Conservation (phyloP, 805 yeast species). For the Ogataea ganodermae region DNA sequence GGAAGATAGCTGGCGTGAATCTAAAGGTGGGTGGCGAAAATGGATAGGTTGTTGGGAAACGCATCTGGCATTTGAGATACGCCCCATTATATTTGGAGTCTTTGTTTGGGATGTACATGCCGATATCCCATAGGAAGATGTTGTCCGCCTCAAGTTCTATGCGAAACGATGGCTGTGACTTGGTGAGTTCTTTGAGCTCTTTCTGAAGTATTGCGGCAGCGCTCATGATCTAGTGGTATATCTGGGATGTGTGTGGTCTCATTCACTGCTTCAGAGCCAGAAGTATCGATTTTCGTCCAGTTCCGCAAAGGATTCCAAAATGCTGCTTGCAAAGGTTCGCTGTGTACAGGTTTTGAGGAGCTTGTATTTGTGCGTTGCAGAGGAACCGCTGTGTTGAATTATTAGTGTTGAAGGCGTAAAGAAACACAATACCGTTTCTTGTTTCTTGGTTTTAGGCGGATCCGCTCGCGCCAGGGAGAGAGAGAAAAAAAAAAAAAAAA, state of each 20-base stretch:
- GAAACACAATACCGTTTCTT: background rate
- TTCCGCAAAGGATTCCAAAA: background rate
- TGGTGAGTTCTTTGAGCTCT: slow-evolving; percentile 35
- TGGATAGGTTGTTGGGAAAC: slow-evolving; percentile 89
- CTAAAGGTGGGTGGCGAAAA: slow-evolving; percentile 90
- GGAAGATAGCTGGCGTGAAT: slow-evolving; percentile 90
- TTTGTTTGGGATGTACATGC: slow-evolving; percentile 86
- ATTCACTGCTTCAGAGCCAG: background rate
- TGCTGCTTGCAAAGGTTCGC: too few relatives aligned
- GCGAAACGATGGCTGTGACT: slow-evolving; percentile 35
- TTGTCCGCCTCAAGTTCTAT: slow-evolving; percentile 52
- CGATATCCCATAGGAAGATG: slow-evolving; percentile 75
- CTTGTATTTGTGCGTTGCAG: background rate
- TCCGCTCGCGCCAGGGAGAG: background rate
- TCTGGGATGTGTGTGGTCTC: background rate
- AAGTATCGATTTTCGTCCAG: background rate
- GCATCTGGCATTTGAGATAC: slow-evolving; percentile 90
- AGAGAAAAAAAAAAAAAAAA: background rate
- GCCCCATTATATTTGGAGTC: slow-evolving; percentile 95
- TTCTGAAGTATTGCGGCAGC: slow-evolving; percentile 38
- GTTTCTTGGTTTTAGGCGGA: background rate
- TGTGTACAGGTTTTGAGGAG: too few relatives aligned
- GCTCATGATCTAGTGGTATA: slow-evolving; percentile 19
- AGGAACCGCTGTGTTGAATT: background rate
- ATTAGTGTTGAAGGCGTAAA: too few relatives aligned